Conservation (phyloP, 2,329 filamentous ascomycete genomes). For the Aspergillus costaricaensis region DNA sequence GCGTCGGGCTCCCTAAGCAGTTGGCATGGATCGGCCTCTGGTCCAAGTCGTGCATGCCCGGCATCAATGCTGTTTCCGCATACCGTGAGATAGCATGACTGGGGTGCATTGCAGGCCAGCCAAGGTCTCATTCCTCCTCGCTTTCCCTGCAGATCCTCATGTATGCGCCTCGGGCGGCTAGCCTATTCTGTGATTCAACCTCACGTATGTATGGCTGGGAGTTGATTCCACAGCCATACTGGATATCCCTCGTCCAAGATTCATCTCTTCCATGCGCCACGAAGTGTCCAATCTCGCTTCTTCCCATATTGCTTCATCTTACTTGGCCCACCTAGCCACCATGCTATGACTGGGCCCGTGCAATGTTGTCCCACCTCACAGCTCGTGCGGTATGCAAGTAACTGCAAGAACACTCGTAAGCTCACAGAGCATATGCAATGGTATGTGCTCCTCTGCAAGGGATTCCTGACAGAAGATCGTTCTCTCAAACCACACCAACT, state of each 20-base stretch:
- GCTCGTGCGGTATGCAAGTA: background rate
- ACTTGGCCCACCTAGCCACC: background rate
- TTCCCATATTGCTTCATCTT: background rate
- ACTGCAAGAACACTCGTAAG: background rate
- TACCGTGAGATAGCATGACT: background rate
- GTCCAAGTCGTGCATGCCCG: background rate
- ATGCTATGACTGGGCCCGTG: background rate
- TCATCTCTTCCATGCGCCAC: background rate
- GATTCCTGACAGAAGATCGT: background rate
- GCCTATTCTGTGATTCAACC: background rate
- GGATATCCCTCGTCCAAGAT: too few relatives aligned
- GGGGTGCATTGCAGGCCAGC: slow-evolving; percentile 1
- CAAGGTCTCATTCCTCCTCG: slow-evolving; percentile 20
- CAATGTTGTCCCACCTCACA: too few relatives aligned
- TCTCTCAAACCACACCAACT: background rate
- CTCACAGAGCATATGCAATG: background rate
- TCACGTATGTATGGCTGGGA: too few relatives aligned
- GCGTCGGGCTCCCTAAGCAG: slow-evolving; percentile 7
- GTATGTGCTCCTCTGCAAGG: background rate
- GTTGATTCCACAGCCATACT: too few relatives aligned
- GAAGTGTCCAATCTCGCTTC: background rate
- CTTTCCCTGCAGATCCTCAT: slow-evolving; percentile 15
- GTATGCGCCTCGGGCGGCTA: slow-evolving; percentile 8
- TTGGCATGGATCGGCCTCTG: slow-evolving; percentile 23
- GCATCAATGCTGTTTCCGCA: background rate